These are phyloP conservation scores for Penicillium coprophilum DNA, from an alignment of 495 filamentous ascomycete genomes.

Conservation along the genomic window DNA sequence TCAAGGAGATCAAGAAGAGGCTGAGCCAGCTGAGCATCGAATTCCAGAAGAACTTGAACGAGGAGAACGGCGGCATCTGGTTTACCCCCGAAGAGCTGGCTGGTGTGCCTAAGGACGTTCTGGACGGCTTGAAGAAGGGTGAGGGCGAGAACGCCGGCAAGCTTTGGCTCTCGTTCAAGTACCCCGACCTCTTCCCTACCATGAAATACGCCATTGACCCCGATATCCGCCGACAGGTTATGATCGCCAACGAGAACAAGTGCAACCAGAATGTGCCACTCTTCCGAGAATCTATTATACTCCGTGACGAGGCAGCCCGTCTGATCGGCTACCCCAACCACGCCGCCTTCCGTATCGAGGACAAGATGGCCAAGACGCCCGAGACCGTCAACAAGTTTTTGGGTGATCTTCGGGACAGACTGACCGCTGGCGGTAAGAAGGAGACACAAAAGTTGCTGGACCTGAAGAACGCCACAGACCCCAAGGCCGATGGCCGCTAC, in stretches of 20 bases:
- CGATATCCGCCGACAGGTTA: conserved; percentile 56
- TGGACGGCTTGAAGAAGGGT: conserved; percentile 66
- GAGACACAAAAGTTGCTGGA: conserved; percentile 71
- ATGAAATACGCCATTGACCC: conserved; percentile 61
- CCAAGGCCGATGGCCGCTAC: conserved; percentile 68
- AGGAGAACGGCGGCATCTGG: conserved; percentile 68
- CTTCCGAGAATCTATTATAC: conserved; percentile 81
- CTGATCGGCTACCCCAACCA: conserved; percentile 90
- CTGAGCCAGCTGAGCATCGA: conserved; percentile 63
- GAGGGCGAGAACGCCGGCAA: conserved; percentile 67
- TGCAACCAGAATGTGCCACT: conserved; percentile 82
- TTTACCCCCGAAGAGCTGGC: conserved; percentile 60
- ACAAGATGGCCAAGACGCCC: conserved; percentile 96
- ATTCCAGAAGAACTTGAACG: conserved; percentile 69
- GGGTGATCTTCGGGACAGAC: conserved; percentile 69
- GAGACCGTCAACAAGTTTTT: conserved; percentile 84
- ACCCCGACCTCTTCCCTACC: conserved; percentile 66
- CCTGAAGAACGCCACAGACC: conserved; percentile 74
- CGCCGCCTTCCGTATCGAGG: conserved; percentile 86
- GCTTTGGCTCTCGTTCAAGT: conserved; percentile 65
- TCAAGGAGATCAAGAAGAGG: conserved; percentile 73
- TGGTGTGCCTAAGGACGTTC: conserved; percentile 63
- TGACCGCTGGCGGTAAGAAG: conserved; percentile 73
- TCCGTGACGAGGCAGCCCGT: conserved; percentile 91
- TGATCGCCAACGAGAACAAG: conserved; percentile 72